These are phyloP conservation scores for Exsudoporus frostii DNA, from an alignment of 768 basidiomycete genomes.

Conservation along the genomic window DNA sequence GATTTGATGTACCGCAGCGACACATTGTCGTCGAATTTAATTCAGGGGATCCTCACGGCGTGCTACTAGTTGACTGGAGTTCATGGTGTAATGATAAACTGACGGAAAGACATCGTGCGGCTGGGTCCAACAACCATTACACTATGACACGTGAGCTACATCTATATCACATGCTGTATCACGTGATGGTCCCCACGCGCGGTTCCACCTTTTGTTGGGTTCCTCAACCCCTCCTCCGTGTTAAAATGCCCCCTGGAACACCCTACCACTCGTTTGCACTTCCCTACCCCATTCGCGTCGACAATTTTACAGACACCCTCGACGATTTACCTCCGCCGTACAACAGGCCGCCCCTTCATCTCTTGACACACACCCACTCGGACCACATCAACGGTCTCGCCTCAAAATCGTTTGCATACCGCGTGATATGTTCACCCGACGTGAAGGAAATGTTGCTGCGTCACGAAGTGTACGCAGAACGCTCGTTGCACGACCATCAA, in stretches of 20 bases:
- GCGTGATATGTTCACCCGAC: conserved; percentile 75
- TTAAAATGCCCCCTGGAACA: conserved; percentile 68
- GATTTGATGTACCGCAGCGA: too few relatives aligned
- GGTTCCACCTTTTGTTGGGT: neutral
- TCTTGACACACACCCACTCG: conserved; percentile 88
- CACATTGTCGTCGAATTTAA: too few relatives aligned
- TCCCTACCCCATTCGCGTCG: conserved; percentile 84
- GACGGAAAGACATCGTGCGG: too few relatives aligned
- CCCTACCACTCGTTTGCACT: conserved; percentile 73
- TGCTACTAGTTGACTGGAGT: too few relatives aligned
- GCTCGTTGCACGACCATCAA: conserved; percentile 51
- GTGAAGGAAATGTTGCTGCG: conserved; percentile 83
- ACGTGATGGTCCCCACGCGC: neutral
- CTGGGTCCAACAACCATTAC: too few relatives aligned
- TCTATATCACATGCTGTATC: too few relatives aligned
- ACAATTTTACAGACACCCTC: conserved; percentile 61
- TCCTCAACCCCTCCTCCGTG: conserved; percentile 8
- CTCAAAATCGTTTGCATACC: conserved; percentile 68
- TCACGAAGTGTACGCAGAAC: conserved; percentile 68
- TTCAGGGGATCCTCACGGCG: too few relatives aligned
- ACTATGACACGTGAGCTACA: too few relatives aligned
- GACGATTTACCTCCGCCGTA: conserved; percentile 32
- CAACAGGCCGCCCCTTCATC: conserved; percentile 49
- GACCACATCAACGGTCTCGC: conserved; percentile 82
- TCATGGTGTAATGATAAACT: too few relatives aligned